Evolutionary conservation across 1,284 basidiomycete genomes (phyloP).

Genomic region (Cryptococcus sp.): DNA sequence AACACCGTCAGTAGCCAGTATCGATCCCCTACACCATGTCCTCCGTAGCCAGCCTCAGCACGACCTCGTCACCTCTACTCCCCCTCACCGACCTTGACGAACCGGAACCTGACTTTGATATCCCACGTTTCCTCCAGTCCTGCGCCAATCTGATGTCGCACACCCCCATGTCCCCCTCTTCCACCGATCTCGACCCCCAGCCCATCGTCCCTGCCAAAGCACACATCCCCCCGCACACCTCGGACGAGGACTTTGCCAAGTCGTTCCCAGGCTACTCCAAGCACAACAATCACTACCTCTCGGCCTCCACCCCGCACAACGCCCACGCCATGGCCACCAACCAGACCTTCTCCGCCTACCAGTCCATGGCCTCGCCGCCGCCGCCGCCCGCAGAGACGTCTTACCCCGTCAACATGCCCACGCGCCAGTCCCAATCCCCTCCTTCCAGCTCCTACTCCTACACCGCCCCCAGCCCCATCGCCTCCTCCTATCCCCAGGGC

Average conservation of each 20-base stretch:
- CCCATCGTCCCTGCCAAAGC: conserved; percentile 5
- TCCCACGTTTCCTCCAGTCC: conserved; percentile 9
- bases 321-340: conserved; percentile 2
- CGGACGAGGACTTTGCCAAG: conserved; percentile 8
- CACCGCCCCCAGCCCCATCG: conserved; percentile 52
- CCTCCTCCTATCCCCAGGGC: conserved; percentile 56
- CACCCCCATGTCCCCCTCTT: conserved; percentile 4
- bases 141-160: conserved; percentile 14
- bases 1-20: no score
- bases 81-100: conserved; percentile 1
- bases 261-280: neutral
- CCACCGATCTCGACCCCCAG: conserved; percentile 1
- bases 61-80: neutral
- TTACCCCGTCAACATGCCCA: conserved; percentile 52
- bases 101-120: conserved; percentile 9
- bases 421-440: conserved; percentile 50
- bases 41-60: no score
- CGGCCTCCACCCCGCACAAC: neutral
- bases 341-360: neutral
- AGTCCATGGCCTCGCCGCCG: neutral
- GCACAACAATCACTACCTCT: neutral
- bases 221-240: conserved; percentile 10
- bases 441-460: conserved; percentile 48
- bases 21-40: no score
- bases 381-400: conserved; percentile 1